phyloP scores from a whole-genome alignment of 2,329 filamentous ascomycete species.

The Botrytis hyacinthi region DNA sequence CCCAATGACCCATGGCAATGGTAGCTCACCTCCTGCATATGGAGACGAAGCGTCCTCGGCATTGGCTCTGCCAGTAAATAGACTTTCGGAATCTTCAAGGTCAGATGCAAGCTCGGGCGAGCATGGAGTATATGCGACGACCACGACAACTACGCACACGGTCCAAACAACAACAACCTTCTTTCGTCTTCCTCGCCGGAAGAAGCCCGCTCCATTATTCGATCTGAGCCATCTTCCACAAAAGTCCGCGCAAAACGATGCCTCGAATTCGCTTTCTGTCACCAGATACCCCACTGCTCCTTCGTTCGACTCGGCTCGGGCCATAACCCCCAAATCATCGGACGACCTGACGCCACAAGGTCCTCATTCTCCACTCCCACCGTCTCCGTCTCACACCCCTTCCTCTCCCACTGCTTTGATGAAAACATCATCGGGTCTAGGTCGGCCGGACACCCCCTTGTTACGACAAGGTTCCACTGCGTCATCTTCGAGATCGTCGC shows the following conservation, averaged over 20 bases:
- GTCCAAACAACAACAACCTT: conserved; percentile 67
- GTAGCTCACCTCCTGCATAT: conserved; percentile 54
- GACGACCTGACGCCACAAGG: conserved; percentile 30
- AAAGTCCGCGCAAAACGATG: conserved; percentile 52
- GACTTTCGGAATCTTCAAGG: conserved; percentile 81
- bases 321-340: conserved; percentile 40
- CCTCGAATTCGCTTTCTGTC: conserved; percentile 40
- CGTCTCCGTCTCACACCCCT: conserved; percentile 29
- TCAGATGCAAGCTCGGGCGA: conserved; percentile 82
- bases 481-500: conserved; percentile 65
- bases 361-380: conserved; percentile 34
- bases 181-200: conserved; percentile 77
- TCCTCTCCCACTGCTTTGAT: conserved; percentile 26
- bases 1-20: conserved; percentile 43
- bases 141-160: conserved; percentile 62
- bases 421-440: conserved; percentile 34
- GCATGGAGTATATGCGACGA: conserved; percentile 56
- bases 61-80: conserved; percentile 61
- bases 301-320: conserved; percentile 42
- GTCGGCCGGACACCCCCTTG: conserved; percentile 45
- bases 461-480: conserved; percentile 59
- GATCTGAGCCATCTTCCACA: conserved; percentile 87
- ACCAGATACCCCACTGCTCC: conserved; percentile 46
- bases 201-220: conserved; percentile 74
- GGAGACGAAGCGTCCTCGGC: conserved; percentile 60